Evolutionary conservation across 805 yeast species (phyloP).

Genomic region (Candida parachauliodes): DNA sequence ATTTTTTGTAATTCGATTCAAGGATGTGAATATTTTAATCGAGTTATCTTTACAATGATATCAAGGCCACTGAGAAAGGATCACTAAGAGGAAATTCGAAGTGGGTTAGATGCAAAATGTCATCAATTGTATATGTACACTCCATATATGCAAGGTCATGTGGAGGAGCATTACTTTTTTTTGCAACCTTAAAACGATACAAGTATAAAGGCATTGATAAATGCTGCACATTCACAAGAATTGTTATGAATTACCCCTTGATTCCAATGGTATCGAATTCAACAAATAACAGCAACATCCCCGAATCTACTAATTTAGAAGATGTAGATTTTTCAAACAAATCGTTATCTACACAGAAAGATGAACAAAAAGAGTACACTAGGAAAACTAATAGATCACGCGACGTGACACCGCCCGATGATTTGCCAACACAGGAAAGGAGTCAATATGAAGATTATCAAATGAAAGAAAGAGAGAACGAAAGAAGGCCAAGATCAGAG

Average conservation of each 20-base stretch:
- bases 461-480: not conserved
- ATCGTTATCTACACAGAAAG: not conserved
- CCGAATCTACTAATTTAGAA: not conserved
- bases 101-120: no score
- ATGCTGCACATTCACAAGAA: not conserved
- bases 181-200: no score
- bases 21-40: no score
- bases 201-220: no score
- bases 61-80: no score
- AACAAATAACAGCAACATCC: not conserved
- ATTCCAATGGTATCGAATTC: constrained; percentile 1
- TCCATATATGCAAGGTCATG: no score
- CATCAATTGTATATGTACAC: no score
- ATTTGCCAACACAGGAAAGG: not conserved
- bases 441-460: constrained; percentile 1
- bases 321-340: constrained; percentile 1
- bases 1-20: no score
- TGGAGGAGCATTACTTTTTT: no score
- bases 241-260: constrained; percentile 4
- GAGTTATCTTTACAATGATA: no score
- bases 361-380: not conserved
- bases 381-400: not conserved
- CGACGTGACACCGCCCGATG: no score
- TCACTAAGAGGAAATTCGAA: no score
- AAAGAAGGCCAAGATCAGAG: constrained; percentile 3